These are phyloP conservation scores for Phlebiopsis gigantea DNA, from an alignment of 768 basidiomycete species.

Conservation along the genomic window DNA sequence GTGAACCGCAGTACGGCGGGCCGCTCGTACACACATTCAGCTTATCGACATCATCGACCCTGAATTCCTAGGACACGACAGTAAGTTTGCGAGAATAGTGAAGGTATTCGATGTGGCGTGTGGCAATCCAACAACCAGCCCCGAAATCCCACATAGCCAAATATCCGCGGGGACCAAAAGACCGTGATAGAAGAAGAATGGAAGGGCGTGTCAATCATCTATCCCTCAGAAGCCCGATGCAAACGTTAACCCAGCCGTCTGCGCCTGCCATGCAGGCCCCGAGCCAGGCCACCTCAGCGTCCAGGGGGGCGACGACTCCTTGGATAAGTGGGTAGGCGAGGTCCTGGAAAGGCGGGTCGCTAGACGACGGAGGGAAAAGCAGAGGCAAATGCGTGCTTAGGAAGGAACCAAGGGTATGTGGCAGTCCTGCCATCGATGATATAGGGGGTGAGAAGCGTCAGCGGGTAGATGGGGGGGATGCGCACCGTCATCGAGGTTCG, in stretches of 20 bases:
- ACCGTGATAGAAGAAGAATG: too few relatives aligned
- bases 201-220: neutral
- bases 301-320: conserved; percentile 76
- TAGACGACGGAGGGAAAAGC: conserved; percentile 54
- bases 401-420: conserved; percentile 64
- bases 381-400: conserved; percentile 74
- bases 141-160: too few relatives aligned
- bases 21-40: too few relatives aligned
- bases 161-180: too few relatives aligned
- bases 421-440: conserved; percentile 42
- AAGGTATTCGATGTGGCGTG: neutral
- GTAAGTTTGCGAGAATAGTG: neutral
- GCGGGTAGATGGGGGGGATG: conserved; percentile 7
- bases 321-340: conserved; percentile 80
- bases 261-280: conserved; percentile 87
- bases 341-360: conserved; percentile 28
- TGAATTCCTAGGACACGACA: neutral
- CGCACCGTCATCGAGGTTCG: conserved; percentile 73
- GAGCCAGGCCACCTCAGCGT: conserved; percentile 93
- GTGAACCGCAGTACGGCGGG: too few relatives aligned
- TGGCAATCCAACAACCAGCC: too few relatives aligned
- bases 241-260: conserved; percentile 94
- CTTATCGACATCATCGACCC: too few relatives aligned
- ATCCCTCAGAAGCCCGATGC: conserved; percentile 46
- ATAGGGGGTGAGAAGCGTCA: neutral